A percentile compares a stretch with the other conserved stretches of the same genome.
phyloP scores from a whole-genome alignment of 257 asterid genomes.

The Solanum pimpinellifolium region DNA sequence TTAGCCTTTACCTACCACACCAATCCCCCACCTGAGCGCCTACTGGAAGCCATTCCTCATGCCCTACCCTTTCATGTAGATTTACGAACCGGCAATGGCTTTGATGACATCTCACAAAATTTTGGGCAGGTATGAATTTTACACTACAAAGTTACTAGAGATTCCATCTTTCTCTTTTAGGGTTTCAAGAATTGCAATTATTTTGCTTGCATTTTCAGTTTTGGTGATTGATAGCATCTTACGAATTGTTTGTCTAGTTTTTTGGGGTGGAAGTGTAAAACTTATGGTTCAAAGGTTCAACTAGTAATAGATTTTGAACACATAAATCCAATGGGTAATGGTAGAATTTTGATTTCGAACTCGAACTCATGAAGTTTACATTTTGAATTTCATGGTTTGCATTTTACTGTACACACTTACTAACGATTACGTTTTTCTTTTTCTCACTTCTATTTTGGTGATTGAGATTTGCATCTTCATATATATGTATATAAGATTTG shows the following conservation, averaged over 20 bases:
- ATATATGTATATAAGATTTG: background rate
- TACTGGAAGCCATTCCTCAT: conserved; percentile 50
- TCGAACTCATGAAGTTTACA: background rate
- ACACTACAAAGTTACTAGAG: background rate
- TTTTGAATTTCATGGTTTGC: background rate
- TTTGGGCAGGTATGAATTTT: conserved; percentile 57
- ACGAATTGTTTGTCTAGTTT: background rate
- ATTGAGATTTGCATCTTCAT: background rate
- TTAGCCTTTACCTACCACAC: conserved; percentile 61
- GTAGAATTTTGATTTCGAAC: background rate
- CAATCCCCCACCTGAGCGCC: conserved; percentile 47
- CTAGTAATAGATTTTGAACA: background rate
- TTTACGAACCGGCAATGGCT: conserved; percentile 50
- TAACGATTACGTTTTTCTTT: background rate
- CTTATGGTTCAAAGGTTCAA: background rate
- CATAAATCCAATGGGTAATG: background rate
- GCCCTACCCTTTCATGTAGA: conserved; percentile 58
- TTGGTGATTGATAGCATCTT: background rate
- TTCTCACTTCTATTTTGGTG: background rate
- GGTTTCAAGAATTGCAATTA: background rate
- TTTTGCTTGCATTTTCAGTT: background rate
- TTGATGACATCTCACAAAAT: conserved; percentile 31
- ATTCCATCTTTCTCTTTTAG: background rate
- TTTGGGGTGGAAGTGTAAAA: background rate
- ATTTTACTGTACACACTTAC: background rate